Base-by-base conservation (phyloP, 179 eudicot species). In the Beta lomatogona region DNA sequence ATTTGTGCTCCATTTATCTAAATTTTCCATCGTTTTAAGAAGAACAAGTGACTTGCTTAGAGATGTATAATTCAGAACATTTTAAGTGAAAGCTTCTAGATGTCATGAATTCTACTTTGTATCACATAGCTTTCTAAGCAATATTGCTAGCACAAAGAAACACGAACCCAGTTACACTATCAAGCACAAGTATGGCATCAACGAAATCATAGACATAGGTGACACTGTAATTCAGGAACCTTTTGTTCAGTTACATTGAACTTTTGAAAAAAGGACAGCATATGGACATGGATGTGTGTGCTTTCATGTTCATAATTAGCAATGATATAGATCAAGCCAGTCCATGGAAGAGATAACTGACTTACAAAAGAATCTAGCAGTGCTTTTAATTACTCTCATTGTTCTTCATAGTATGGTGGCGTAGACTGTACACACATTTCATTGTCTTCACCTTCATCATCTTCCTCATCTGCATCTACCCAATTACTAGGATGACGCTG, bases 401-500 rank as follows among this genome's bases (percentile, higher is more conserved):
- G 67, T 85, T 91, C 88, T 87, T 94, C 94, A 87, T 80, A 83
- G 80, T 93, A 93, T 25, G 98, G 98, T 59, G 98, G 97, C 65
- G 97, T 92, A 76, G 98, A 80, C 81, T 91, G 93, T 76, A 95
- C 92, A 77, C 92, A 93, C 58, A 92, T 81, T 66, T 95, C 98
- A 79, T 89, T 57, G 16, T 92, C 97, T 16, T 93, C 98, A 3
- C 82, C 92, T 68, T 92, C 96, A 75, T 94, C 95, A 54, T 93
- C 97, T 31, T 92, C 94, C 44, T 92, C 98, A 80, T 90, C 91
- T 21, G 91, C 92, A 80, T 92, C 96, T 79, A 94, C 90, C 98
- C 98, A 94, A 79, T 94, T 94, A 80, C 93, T 92, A 59, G 89
- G 94, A 89, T 94, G 97, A 79, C 78, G 93, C 81, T 94, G 98